Evolutionary conservation across 1,139 yeast genomes (phyloP).

Genomic region (Blastobotrys arbuscula): DNA sequence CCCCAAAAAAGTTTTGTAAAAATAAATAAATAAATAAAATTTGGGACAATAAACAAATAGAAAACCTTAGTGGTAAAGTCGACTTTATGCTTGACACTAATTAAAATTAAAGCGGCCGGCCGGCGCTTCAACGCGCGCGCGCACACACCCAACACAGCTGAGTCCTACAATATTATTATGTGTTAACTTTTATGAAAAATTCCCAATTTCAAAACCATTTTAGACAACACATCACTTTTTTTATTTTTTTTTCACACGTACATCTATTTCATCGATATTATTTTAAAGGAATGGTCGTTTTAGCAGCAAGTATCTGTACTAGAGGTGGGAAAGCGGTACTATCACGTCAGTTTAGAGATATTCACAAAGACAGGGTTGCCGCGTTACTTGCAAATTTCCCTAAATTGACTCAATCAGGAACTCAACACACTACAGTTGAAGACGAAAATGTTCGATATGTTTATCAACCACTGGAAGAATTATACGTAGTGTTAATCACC

Average conservation of each 20-base stretch:
- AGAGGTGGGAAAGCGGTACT: constrained; percentile 91
- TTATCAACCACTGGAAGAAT: constrained; percentile 92
- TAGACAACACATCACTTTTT: constrained; percentile 2
- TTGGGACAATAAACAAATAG: no score
- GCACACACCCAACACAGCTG: no score
- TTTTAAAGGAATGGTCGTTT: constrained; percentile 47
- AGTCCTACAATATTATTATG: no score
- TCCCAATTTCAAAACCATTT: neutral
- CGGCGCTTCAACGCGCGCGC: no score
- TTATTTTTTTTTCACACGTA: neutral
- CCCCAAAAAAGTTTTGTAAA: no score
- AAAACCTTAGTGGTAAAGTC: no score
- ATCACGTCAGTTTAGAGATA: constrained; percentile 87
- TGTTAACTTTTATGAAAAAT: neutral
- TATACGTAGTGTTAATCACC: constrained; percentile 86
- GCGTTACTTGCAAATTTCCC: constrained; percentile 86
- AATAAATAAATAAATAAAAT: no score
- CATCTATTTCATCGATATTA: neutral
- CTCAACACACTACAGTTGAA: constrained; percentile 93
- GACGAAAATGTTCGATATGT: constrained; percentile 90
- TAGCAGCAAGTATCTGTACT: constrained; percentile 94
- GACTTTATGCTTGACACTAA: no score
- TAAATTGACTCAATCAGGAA: constrained; percentile 60
- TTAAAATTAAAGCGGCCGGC: no score
- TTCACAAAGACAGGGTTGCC: constrained; percentile 80